Evolutionary conservation across 805 yeast genomes (phyloP).

Genomic region (Pichia paraexigua): DNA sequence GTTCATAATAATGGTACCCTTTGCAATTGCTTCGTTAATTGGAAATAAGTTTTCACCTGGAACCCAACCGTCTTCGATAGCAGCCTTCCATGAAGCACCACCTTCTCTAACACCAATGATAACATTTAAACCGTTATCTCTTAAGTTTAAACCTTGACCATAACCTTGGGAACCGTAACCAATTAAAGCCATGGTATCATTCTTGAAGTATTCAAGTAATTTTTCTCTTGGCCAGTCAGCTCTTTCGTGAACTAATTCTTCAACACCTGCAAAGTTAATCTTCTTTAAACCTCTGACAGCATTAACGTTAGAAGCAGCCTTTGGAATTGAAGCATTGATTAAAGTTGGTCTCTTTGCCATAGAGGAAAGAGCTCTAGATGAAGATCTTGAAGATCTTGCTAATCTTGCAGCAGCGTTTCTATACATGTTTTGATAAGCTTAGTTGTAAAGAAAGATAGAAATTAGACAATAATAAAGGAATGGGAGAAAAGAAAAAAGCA

Average conservation of each 20-base stretch:
- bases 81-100: constrained; percentile 99
- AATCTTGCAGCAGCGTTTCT: constrained; percentile 44
- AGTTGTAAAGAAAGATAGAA: constrained; percentile 12
- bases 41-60: constrained; percentile 98
- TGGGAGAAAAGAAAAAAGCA: neutral
- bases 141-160: constrained; percentile 98
- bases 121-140: constrained; percentile 98
- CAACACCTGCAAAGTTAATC: constrained; percentile 94
- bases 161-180: constrained; percentile 99
- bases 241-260: constrained; percentile 96
- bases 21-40: constrained; percentile 84
- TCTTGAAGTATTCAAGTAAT: constrained; percentile 91
- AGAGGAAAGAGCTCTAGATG: constrained; percentile 53
- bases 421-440: constrained; percentile 19
- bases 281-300: constrained; percentile 88
- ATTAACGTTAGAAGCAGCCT: constrained; percentile 37
- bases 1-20: constrained; percentile 96
- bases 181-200: constrained; percentile 93
- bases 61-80: constrained; percentile 99
- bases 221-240: constrained; percentile 99
- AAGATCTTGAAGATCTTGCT: constrained; percentile 41
- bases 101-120: constrained; percentile 96
- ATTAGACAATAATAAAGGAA: neutral
- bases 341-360: constrained; percentile 27
- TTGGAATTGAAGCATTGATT: constrained; percentile 4